Conservation (phyloP, 73 alveolate species). For the Tetrahymena thermophila region DNA sequence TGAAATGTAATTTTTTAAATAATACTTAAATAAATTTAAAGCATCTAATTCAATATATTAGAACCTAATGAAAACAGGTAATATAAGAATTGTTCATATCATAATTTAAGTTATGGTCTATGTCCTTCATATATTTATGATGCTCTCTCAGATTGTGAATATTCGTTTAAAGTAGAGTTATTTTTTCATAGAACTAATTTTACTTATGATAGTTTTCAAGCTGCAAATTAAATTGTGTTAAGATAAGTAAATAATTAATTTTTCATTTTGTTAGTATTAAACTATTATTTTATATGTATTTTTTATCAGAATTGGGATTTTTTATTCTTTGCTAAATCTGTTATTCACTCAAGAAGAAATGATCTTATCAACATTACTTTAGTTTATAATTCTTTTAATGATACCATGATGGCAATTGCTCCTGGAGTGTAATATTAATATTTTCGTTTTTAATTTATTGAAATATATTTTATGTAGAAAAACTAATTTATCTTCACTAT, state of each 20-base stretch:
- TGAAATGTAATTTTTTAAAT: not conserved
- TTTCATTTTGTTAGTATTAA: too few relatives aligned
- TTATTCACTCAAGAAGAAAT: not conserved
- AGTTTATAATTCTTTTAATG: not conserved
- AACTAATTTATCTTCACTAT: not conserved
- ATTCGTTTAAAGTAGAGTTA: not conserved
- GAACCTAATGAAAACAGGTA: not conserved
- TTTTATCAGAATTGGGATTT: not conserved
- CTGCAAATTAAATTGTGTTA: not conserved
- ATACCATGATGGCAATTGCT: not conserved
- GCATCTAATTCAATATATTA: not conserved
- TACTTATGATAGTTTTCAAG: not conserved
- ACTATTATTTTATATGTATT: too few relatives aligned
- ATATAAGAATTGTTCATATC: not conserved
- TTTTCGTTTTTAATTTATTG: too few relatives aligned
- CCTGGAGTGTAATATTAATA: not conserved
- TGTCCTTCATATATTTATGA: not conserved
- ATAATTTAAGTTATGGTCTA: not conserved
- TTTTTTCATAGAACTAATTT: not conserved
- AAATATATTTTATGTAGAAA: not conserved
- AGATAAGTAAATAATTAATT: not conserved
- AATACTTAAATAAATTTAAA: too few relatives aligned
- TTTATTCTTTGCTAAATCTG: not conserved
- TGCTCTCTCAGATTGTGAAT: not conserved
- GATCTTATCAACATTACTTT: not conserved